Percentiles rank a stretch among this genome's conserved stretches.
phyloP scores from a whole-genome alignment of 805 yeast genomes.

The Yueomyces sinensis region DNA sequence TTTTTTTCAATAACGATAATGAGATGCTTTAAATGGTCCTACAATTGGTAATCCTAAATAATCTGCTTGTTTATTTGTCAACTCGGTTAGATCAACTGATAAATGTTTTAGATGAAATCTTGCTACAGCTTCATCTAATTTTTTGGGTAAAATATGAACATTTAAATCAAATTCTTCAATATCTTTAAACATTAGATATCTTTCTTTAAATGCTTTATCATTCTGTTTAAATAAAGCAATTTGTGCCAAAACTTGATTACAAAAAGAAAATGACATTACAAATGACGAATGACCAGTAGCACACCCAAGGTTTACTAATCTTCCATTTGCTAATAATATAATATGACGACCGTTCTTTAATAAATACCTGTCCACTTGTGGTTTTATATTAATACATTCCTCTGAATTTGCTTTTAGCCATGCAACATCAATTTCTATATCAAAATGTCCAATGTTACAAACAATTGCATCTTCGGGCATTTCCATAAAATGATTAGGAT shows the following conservation, averaged over 20 bases:
- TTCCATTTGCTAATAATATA: constrained; percentile 96
- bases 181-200: constrained; percentile 82
- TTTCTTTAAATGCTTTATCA: constrained; percentile 64
- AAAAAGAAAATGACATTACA: constrained; percentile 99
- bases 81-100: constrained; percentile 74
- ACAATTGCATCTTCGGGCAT: constrained; percentile 99
- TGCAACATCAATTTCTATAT: constrained; percentile 98
- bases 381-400: constrained; percentile 93
- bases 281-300: constrained; percentile 99
- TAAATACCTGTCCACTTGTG: constrained; percentile 97
- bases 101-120: constrained; percentile 90
- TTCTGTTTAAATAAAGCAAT: constrained; percentile 89
- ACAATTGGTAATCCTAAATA: constrained; percentile 82
- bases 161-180: constrained; percentile 84
- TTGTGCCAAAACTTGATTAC: constrained; percentile 98
- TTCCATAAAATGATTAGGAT: constrained; percentile 67
- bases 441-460: constrained; percentile 99
- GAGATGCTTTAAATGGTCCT: constrained; percentile 98
- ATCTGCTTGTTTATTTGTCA: constrained; percentile 74
- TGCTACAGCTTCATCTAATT: constrained; percentile 97
- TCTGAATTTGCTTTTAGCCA: constrained; percentile 93
- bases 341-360: constrained; percentile 82
- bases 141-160: constrained; percentile 95
- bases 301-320: constrained; percentile 98
- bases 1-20: constrained; percentile 79